Evolutionary conservation across 1,139 yeast species (phyloP), one percentile per base, ranked within the genome.

Genomic region (Suhomyces bolitotheri): DNA sequence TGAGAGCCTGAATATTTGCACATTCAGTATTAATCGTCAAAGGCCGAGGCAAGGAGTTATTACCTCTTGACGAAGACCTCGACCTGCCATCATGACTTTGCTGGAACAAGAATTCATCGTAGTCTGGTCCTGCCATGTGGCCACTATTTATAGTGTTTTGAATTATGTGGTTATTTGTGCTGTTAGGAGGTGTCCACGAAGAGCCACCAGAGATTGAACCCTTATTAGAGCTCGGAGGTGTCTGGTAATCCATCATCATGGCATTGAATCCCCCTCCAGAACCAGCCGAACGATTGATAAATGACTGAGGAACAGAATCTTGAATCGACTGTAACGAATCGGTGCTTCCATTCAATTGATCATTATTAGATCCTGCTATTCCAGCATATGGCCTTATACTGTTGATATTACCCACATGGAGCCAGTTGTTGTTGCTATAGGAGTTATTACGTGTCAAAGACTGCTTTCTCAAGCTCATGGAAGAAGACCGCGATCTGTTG

Each of bases 271-370:
- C 53, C 13, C 23, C 33, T 28, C 28, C 30, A 27, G 33, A 26
- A 30, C 43, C 47, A 22, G 66, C 62, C 20, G 64, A 54, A 34
- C 70, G 49, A 40, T 60, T 60, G 17, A 69, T 65, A 26, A 64
- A 57, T 8, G 69, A 56, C 38, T 65, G 73, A 1, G 75, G 73
- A 1, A 69, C 75, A 43, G 51, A 68, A 48, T 70, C 75, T 46
- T 64, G 73, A 58, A 68, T 62, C 34, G 71, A 66, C 44, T 66
- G 73, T 41, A 70, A 60, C 3, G 72, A 66, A 41, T 70, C 76
- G 0, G 74, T 60, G 38, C 72, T 65, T 10, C 50, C 57, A 42
- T 62, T 62, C 19, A 45, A 32, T 22, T 53, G 50, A 16, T 51
- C 58, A 7, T 57, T 51, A 28, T 55, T 45, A 33, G 39, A 27